These are phyloP conservation scores for Laburnicola sp. DNA, from an alignment of 2,329 filamentous ascomycete genomes.

Conservation along the genomic window DNA sequence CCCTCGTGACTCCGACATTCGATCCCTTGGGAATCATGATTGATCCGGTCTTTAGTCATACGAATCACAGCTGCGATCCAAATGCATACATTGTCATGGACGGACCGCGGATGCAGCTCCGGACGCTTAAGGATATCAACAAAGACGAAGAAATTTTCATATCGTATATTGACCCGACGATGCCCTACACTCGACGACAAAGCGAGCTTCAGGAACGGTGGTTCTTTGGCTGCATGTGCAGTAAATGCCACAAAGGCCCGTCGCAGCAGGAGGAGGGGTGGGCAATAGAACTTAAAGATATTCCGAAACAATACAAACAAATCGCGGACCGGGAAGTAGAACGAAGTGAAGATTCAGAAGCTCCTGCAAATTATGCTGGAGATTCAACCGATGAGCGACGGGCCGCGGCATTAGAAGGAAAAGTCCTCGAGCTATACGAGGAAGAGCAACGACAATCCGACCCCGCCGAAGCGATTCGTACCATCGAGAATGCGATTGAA, in stretches of 20 bases:
- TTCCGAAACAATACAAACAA: conserved; percentile 29
- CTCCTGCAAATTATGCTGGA: conserved; percentile 33
- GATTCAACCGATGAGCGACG: conserved; percentile 28
- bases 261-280: conserved; percentile 49
- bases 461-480: conserved; percentile 36
- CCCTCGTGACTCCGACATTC: conserved; percentile 58
- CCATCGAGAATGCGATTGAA: conserved; percentile 47
- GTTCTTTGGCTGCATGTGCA: conserved; percentile 62
- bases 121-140: conserved; percentile 57
- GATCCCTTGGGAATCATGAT: conserved; percentile 63
- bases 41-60: conserved; percentile 57
- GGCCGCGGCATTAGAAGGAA: conserved; percentile 32
- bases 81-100: conserved; percentile 64
- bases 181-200: conserved; percentile 55
- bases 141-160: conserved; percentile 63
- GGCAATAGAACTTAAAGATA: conserved; percentile 33
- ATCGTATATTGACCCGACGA: conserved; percentile 63
- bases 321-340: conserved; percentile 25
- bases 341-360: conserved; percentile 16
- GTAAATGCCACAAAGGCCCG: conserved; percentile 51
- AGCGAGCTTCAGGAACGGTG: conserved; percentile 58
- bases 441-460: conserved; percentile 24
- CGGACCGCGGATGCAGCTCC: conserved; percentile 53
- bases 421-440: conserved; percentile 32
- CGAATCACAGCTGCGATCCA: conserved; percentile 66